These are phyloP conservation scores for Suillus alpinus DNA, from an alignment of 768 basidiomycete genomes.

Conservation along the genomic window DNA sequence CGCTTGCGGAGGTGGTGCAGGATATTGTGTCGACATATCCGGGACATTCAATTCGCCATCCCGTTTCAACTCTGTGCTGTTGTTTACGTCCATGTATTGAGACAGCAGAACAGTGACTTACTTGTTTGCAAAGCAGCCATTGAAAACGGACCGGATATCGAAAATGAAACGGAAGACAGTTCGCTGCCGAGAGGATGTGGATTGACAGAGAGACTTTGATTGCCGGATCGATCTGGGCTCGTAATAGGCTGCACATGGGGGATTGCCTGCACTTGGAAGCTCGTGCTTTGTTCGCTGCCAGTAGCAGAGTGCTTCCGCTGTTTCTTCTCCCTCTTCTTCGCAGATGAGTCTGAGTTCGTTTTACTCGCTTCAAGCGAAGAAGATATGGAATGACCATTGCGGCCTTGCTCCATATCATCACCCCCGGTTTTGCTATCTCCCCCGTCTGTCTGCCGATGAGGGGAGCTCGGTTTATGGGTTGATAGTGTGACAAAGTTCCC, in stretches of 20 bases:
- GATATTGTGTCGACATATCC: background rate
- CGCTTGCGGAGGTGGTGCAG: background rate
- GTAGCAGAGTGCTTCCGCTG: background rate
- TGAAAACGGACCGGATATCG: constrained; percentile 1
- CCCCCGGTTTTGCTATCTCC: background rate
- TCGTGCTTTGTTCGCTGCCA: background rate
- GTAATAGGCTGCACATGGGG: background rate
- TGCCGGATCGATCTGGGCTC: background rate
- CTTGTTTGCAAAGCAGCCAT: background rate
- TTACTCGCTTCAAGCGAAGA: background rate
- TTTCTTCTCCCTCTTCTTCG: background rate
- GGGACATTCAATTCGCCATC: background rate
- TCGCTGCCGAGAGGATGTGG: background rate
- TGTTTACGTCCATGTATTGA: background rate
- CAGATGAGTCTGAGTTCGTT: background rate
- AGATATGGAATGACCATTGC: background rate
- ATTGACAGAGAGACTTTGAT: background rate
- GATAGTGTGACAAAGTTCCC: background rate
- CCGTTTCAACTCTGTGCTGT: background rate
- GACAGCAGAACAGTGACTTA: background rate
- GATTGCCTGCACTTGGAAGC: background rate
- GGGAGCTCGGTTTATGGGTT: background rate
- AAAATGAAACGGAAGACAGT: background rate
- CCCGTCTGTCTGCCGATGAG: background rate
- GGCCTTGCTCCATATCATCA: background rate